phyloP scores from a whole-genome alignment of 139 green algal genomes.

The Pedinophyceae sp. region DNA sequence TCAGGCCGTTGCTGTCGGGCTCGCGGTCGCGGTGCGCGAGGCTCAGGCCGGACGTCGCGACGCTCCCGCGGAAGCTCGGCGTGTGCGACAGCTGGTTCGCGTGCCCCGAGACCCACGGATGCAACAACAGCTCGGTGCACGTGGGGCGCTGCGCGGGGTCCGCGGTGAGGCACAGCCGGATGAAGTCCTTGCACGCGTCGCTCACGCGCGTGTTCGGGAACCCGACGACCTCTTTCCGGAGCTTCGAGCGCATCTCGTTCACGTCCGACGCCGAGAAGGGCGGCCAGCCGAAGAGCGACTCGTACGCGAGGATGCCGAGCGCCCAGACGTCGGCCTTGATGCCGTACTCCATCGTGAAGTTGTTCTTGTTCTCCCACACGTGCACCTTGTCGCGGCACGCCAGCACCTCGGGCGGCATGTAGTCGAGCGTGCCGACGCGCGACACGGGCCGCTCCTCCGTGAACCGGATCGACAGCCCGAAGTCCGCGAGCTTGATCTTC shows the following conservation, averaged over 20 bases:
- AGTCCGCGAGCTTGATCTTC: constrained; percentile 20
- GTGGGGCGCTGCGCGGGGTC: background rate
- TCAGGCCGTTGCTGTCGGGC: no score
- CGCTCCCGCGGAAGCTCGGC: no score
- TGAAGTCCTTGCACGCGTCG: background rate
- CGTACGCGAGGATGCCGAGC: constrained; percentile 2
- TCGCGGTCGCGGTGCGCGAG: no score
- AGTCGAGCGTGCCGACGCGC: constrained; percentile 47
- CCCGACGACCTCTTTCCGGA: background rate
- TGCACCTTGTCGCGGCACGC: constrained; percentile 36
- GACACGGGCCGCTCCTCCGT: constrained; percentile 32
- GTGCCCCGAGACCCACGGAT: background rate
- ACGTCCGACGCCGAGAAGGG: background rate
- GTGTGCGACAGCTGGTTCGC: no score
- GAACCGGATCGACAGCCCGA: constrained; percentile 42
- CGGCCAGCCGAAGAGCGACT: constrained; percentile 3
- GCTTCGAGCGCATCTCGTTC: background rate
- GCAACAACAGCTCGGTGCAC: background rate
- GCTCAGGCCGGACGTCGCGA: no score
- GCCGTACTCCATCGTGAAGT: constrained; percentile 26
- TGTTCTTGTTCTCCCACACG: constrained; percentile 33
- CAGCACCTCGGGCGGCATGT: constrained; percentile 46
- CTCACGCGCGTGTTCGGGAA: background rate
- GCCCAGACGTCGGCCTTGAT: constrained; percentile 16
- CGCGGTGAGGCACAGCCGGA: background rate